These are phyloP conservation scores for Fusarium veterinarium DNA, from an alignment of 2,329 filamentous ascomycete genomes.

Conservation along the genomic window DNA sequence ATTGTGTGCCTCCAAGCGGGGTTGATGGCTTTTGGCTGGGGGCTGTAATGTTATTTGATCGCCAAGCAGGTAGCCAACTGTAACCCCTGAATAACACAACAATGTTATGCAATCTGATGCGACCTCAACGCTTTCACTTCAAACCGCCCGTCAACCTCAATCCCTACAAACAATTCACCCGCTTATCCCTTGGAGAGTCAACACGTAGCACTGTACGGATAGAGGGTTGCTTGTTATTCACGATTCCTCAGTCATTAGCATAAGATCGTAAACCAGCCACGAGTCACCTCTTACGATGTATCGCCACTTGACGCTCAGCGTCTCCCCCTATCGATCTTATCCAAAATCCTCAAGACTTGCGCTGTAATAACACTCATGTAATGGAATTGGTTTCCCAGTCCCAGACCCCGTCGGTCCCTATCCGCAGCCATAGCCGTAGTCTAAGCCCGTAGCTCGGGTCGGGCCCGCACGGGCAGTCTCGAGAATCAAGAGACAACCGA, in stretches of 20 bases:
- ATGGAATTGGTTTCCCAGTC: slow-evolving; percentile 30
- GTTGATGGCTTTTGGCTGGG: slow-evolving; percentile 19
- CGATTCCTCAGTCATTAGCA: not conserved
- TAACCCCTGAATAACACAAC: slow-evolving; percentile 29
- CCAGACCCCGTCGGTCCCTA: slow-evolving; percentile 14
- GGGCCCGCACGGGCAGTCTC: slow-evolving; percentile 7
- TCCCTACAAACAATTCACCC: not conserved
- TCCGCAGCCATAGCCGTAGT: slow-evolving; percentile 11
- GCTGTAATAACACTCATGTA: slow-evolving; percentile 22
- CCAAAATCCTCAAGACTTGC: slow-evolving; percentile 4
- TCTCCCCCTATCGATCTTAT: slow-evolving; percentile 20
- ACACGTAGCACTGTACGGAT: slow-evolving; percentile 3
- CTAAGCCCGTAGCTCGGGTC: slow-evolving; percentile 4
- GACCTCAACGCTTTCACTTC: slow-evolving; percentile 14
- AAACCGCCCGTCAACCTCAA: not conserved
- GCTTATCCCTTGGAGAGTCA: slow-evolving; percentile 15
- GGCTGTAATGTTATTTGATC: slow-evolving; percentile 20
- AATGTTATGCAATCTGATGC: slow-evolving; percentile 14
- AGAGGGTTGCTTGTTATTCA: not conserved
- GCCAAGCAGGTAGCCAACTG: slow-evolving; percentile 11
- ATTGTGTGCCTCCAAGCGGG: slow-evolving; percentile 34
- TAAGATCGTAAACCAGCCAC: slow-evolving; percentile 6
- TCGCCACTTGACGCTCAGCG: slow-evolving; percentile 17
- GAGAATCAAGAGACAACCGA: not conserved
- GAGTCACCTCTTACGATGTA: slow-evolving; percentile 1